A percentile compares a stretch with the other conserved stretches of the same genome.
These are phyloP conservation scores for Trichoderma orchidacearum DNA, from an alignment of 495 filamentous ascomycete species.

Conservation along the genomic window DNA sequence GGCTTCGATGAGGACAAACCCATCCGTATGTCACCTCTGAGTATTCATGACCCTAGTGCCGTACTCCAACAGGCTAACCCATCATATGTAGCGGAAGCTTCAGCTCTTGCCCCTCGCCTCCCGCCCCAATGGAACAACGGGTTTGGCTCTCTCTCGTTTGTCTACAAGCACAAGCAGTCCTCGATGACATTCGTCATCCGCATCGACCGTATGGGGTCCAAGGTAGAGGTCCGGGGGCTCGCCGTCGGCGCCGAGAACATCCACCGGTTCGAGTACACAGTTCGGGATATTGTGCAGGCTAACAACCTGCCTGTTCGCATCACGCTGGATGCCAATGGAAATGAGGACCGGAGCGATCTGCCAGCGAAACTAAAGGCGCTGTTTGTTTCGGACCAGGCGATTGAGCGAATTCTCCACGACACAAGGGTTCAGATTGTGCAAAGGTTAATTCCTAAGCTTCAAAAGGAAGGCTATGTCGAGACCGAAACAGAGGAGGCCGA, in stretches of 20 bases:
- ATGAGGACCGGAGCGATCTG: conserved; percentile 28
- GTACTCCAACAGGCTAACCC: not conserved
- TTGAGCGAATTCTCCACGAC: conserved; percentile 21
- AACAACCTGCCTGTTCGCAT: conserved; percentile 35
- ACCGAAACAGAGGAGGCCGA: conserved; percentile 30
- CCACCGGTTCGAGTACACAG: conserved; percentile 56
- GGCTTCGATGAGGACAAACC: conserved; percentile 72
- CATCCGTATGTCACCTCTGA: conserved; percentile 33
- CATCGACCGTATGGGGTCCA: conserved; percentile 66
- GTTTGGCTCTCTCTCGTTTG: conserved; percentile 56
- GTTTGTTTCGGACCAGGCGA: conserved; percentile 48
- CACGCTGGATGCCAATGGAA: conserved; percentile 14
- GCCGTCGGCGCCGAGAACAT: conserved; percentile 71
- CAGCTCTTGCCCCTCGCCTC: conserved; percentile 41
- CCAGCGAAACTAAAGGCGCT: conserved; percentile 40
- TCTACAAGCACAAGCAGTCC: conserved; percentile 83
- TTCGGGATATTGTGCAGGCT: conserved; percentile 60
- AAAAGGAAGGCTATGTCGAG: conserved; percentile 67
- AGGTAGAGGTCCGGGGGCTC: conserved; percentile 69
- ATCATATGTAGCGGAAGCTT: conserved; percentile 20
- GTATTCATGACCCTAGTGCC: not conserved
- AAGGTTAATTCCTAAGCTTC: conserved; percentile 57
- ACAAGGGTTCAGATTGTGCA: conserved; percentile 72
- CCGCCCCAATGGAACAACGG: conserved; percentile 65
- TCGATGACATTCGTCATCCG: conserved; percentile 75